Conservation (phyloP, 2,329 filamentous ascomycete species). For the Phoma herbarum region DNA sequence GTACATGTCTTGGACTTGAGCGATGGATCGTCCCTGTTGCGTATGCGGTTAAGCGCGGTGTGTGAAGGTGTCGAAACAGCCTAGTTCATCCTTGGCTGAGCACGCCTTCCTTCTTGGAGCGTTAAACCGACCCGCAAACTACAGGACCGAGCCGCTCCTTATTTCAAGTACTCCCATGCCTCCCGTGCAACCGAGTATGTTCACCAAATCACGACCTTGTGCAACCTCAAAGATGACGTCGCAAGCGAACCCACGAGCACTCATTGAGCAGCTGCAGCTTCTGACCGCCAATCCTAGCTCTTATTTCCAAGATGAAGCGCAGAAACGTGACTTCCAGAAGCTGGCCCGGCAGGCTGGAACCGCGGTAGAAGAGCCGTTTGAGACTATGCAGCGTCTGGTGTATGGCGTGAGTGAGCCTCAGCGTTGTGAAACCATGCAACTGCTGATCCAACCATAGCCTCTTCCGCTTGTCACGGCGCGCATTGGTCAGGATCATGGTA, state of each 20-base stretch:
- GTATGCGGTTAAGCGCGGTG: not conserved
- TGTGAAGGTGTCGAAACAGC: not conserved
- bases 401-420: conserved; percentile 12
- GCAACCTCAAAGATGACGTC: conserved; percentile 6
- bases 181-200: conserved; percentile 1
- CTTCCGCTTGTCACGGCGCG: conserved; percentile 15
- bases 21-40: not conserved
- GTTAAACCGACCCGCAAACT: not conserved
- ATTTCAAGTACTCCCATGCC: conserved; percentile 6
- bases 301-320: conserved; percentile 11
- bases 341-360: not conserved
- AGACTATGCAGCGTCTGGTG: conserved; percentile 17
- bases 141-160: conserved; percentile 8
- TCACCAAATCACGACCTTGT: conserved; percentile 1
- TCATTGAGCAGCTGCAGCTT: conserved; percentile 15
- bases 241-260: conserved; percentile 1
- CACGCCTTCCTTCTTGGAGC: conserved; percentile 2
- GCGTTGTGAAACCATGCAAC: not conserved
- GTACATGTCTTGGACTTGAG: not conserved
- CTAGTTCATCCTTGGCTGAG: conserved; percentile 1
- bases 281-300: conserved; percentile 2
- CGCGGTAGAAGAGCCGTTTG: conserved; percentile 12
- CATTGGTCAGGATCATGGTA: conserved; percentile 10
- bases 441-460: conserved; percentile 9
- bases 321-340: conserved; percentile 12